A percentile compares a stretch with the other conserved stretches of the same genome.
Conservation (phyloP, 129 eudicot genomes). For the Lactuca sativa region DNA sequence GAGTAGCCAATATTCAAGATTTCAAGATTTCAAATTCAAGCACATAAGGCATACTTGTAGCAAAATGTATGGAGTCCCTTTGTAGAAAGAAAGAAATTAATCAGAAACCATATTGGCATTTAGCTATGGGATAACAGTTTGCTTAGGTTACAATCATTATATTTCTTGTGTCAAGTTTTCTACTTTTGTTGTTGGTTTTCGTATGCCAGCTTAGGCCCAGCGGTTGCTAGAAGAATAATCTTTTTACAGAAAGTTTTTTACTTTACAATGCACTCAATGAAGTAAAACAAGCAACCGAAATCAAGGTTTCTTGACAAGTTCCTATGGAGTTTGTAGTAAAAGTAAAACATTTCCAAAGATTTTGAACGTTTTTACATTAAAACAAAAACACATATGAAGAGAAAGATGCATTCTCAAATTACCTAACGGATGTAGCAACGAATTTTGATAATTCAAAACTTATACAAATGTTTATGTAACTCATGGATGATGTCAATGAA, state of each 20-base stretch:
- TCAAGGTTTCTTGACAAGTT: too few species aligned
- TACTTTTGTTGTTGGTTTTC: conserved; percentile 7
- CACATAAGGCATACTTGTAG: conserved; percentile 7
- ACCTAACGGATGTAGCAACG: too few species aligned
- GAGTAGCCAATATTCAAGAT: conserved; percentile 18
- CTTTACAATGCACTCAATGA: neutral
- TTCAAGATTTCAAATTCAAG: conserved; percentile 16
- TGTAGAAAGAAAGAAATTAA: conserved; percentile 22
- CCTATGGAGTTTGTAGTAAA: neutral
- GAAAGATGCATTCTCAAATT: too few species aligned
- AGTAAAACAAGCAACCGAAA: neutral
- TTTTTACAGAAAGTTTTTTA: too few species aligned
- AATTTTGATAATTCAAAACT: too few species aligned
- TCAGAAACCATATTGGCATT: conserved; percentile 12
- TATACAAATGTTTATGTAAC: too few species aligned
- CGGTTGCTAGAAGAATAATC: too few species aligned
- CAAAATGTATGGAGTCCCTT: conserved; percentile 14
- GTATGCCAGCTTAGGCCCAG: too few species aligned
- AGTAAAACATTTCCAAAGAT: too few species aligned
- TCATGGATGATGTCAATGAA: conserved; percentile 34
- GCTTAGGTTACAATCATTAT: conserved; percentile 10
- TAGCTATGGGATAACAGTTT: conserved; percentile 2
- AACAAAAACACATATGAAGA: too few species aligned
- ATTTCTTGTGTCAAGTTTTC: neutral
- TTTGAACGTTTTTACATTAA: too few species aligned